Evolutionary conservation across 495 filamentous ascomycete genomes (phyloP).

Genomic region (Alectoria sarmentosa): DNA sequence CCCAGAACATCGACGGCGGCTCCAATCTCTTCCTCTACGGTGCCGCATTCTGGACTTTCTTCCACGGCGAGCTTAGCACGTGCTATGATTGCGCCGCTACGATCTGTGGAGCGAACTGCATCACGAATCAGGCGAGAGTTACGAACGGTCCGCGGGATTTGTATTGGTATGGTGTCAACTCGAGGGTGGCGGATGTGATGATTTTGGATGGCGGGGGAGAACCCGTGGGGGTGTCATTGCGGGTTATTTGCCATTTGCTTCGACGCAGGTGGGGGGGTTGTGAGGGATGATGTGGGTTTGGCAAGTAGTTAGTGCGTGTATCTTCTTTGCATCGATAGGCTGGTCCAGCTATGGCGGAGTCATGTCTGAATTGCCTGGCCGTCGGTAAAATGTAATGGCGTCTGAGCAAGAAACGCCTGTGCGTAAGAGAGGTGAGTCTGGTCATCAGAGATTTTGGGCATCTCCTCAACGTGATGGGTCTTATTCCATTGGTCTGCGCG

Average conservation of each 20-base stretch:
- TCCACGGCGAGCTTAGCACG: constrained; percentile 29
- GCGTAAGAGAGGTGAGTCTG: no score
- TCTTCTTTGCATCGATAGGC: no score
- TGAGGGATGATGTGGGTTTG: background rate
- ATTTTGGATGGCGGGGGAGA: background rate
- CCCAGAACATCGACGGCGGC: constrained; percentile 34
- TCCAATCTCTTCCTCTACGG: constrained; percentile 50
- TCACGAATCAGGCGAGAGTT: constrained; percentile 10
- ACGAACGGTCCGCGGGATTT: background rate
- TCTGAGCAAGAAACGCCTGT: no score
- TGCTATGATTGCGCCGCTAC: constrained; percentile 9
- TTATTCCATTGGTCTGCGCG: no score
- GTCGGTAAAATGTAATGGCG: no score
- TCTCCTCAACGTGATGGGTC: no score
- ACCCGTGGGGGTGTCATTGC: background rate
- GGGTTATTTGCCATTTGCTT: background rate
- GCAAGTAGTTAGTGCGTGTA: no score
- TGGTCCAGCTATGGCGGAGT: no score
- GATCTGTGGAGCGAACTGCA: constrained; percentile 6
- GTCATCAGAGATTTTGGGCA: no score
- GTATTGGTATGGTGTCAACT: constrained; percentile 10
- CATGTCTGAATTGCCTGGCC: no score
- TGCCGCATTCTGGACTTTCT: constrained; percentile 46
- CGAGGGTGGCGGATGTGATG: background rate
- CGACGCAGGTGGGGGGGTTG: background rate